Conservation (phyloP, 495 filamentous ascomycete genomes). For the Lasiosphaeris hirsuta region DNA sequence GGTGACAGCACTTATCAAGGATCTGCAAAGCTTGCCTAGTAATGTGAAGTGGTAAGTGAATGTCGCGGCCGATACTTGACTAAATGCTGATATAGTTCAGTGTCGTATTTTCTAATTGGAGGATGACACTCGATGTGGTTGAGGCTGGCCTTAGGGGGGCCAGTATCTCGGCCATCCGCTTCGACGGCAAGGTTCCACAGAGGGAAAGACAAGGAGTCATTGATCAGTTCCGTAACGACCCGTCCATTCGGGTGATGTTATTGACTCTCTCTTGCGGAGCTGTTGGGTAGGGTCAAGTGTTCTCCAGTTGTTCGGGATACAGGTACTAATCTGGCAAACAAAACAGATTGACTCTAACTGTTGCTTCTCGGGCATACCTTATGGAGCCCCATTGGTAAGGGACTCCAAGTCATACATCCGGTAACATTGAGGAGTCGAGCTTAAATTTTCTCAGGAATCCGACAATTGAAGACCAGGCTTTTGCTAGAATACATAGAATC, state of each 20-base stretch:
- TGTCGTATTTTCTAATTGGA: slow-evolving; percentile 47
- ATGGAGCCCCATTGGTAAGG: slow-evolving; percentile 40
- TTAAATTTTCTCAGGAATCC: slow-evolving; percentile 30
- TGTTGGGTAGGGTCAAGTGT: slow-evolving; percentile 41
- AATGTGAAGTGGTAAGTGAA: slow-evolving; percentile 28
- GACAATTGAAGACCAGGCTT: slow-evolving; percentile 41
- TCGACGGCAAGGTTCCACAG: slow-evolving; percentile 43
- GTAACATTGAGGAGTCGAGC: neutral
- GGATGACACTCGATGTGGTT: slow-evolving; percentile 41
- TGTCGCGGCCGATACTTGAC: too few relatives aligned
- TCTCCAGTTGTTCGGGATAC: neutral
- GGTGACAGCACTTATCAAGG: slow-evolving; percentile 22
- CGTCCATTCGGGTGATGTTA: slow-evolving; percentile 29
- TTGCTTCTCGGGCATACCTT: slow-evolving; percentile 38
- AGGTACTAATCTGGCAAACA: neutral
- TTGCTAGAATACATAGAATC: slow-evolving; percentile 37
- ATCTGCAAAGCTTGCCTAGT: slow-evolving; percentile 12
- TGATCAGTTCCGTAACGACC: slow-evolving; percentile 30
- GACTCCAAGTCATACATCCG: neutral
- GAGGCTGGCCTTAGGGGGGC: slow-evolving; percentile 32
- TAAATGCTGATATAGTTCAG: slow-evolving; percentile 12
- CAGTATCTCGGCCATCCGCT: slow-evolving; percentile 29
- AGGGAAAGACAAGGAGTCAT: slow-evolving; percentile 34
- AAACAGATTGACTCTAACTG: slow-evolving; percentile 35
- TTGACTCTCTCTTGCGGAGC: slow-evolving; percentile 42